Evolutionary conservation across 768 basidiomycete species (phyloP), one percentile per base, ranked within the genome.

Genomic region (Russula ochroleuca): DNA sequence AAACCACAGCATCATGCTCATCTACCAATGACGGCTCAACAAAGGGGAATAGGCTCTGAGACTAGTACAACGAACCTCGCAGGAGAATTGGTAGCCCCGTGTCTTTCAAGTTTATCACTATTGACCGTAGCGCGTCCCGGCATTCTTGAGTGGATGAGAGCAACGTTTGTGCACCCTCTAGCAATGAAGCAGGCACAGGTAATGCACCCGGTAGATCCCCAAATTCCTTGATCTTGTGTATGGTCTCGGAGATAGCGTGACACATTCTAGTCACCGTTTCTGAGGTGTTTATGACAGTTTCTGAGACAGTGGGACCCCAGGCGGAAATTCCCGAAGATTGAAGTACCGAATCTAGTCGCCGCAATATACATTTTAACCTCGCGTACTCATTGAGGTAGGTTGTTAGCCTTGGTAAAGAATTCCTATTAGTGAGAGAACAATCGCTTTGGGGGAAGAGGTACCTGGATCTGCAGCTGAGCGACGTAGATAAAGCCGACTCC

Each of bases 401-500:
- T 19, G 62, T 40, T n/a, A 66, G 38, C 50, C 65, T 66, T 56
- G 15, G 21, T 49, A 43, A 21, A n/a, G 2, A 33, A 49, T 31
- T 13, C 23, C 13, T 25, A 61, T 65, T 23, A 65, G 41, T 21
- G 38, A 14, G 62, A 37, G 40, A 17, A 19, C 14, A 64, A 40
- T 61, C 35, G 43, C 64, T 67, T 28, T 61, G 40, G 28, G 5
- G 62, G n/a, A 25, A 31, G 23, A 77, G 86, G 74, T 73, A 94
- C 94, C 81, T 74, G 37, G 81, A 73, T 71, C 92, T 79, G 33
- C 83, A 73, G 41, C 81, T 80, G 17, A 94, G 68, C 1, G 88
- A 88, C 53, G 87, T 74, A 4, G 80, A 80, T 72, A 93, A 88
- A 2, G 85, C 81, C 47, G 88, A 92, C 73, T 98, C 94, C 5